Percentiles rank a stretch among this genome's conserved stretches.
phyloP scores from a whole-genome alignment of 139 green algal species.

The Coccomyxa sp. region DNA sequence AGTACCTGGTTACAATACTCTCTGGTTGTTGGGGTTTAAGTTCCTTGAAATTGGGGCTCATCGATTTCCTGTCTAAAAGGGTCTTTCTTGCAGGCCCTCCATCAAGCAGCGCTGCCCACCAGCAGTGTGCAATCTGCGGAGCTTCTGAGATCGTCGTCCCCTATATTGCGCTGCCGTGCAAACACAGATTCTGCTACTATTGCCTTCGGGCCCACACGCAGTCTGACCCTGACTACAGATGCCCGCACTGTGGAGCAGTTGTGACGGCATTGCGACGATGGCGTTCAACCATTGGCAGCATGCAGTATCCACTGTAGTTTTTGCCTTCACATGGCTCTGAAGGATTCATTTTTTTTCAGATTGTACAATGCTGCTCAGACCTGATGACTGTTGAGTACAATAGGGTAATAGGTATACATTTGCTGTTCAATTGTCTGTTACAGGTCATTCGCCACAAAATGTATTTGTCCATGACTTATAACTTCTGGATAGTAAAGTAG shows the following conservation, averaged over 20 bases:
- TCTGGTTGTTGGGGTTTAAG: neutral
- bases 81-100: neutral
- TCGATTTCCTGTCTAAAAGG: no score
- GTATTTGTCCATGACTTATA: no score
- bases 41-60: no score
- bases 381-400: no score
- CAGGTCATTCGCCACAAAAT: no score
- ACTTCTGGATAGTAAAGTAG: no score
- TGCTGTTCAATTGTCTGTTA: no score
- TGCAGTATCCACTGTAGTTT: no score
- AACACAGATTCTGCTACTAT: constrained; percentile 88
- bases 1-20: neutral
- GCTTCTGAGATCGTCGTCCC: constrained; percentile 41
- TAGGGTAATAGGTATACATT: no score
- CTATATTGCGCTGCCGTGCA: constrained; percentile 71
- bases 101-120: neutral
- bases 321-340: no score
- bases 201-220: constrained; percentile 58
- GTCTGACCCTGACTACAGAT: constrained; percentile 23
- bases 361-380: no score
- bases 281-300: neutral
- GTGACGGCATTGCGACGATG: constrained; percentile 32
- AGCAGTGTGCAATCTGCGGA: constrained; percentile 48
- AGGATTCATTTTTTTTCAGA: no score
- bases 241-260: constrained; percentile 22